Conservation (phyloP, 1,284 basidiomycete species). For the Chondrostereum purpureum region DNA sequence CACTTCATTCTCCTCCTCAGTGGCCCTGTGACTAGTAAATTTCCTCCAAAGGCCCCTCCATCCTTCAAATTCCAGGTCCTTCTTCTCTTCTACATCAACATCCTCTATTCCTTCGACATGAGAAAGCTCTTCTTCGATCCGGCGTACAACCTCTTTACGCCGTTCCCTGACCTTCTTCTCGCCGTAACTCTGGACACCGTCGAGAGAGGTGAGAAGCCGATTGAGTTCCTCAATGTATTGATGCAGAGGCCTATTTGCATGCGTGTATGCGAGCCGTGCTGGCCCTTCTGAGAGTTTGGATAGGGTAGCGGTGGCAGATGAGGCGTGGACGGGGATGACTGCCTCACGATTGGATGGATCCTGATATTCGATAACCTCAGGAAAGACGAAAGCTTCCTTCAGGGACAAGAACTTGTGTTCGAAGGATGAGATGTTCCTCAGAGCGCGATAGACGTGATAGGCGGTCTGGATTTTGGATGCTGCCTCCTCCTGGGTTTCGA, state of each 20-base stretch:
- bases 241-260: constrained; percentile 44
- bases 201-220: constrained; percentile 55
- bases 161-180: constrained; percentile 47
- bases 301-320: constrained; percentile 1
- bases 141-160: constrained; percentile 51
- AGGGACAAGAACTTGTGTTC: constrained; percentile 25
- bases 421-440: constrained; percentile 23
- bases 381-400: constrained; percentile 27
- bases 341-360: constrained; percentile 17
- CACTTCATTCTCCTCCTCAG: not conserved
- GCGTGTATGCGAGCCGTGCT: constrained; percentile 41
- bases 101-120: constrained; percentile 5
- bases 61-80: not conserved
- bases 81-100: not conserved
- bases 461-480: constrained; percentile 31
- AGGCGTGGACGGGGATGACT: constrained; percentile 19
- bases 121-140: constrained; percentile 48
- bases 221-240: constrained; percentile 42
- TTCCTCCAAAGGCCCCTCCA: constrained; percentile 2
- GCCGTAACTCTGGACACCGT: constrained; percentile 62
- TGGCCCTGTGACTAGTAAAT: not conserved
- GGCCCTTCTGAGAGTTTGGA: not conserved
- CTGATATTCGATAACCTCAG: constrained; percentile 32
- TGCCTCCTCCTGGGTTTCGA: constrained; percentile 26
- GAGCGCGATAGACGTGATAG: constrained; percentile 29